These are phyloP conservation scores for Bothriochloa decipiens DNA, from an alignment of 176 grass and related monocot genomes.

Conservation along the genomic window DNA sequence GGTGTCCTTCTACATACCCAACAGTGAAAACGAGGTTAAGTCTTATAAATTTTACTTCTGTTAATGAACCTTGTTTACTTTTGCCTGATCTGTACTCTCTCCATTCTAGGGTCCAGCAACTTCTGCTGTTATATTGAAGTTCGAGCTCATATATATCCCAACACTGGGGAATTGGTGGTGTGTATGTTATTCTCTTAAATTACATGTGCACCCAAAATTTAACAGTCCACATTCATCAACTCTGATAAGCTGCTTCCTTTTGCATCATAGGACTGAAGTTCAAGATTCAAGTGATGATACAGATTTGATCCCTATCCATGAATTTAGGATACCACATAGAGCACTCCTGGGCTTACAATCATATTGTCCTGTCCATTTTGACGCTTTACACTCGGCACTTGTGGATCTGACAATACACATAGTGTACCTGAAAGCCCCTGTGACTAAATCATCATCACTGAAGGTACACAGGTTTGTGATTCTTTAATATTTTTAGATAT, in stretches of 20 bases:
- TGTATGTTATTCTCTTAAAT: background rate
- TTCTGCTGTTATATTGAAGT: constrained; percentile 83
- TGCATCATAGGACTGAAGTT: constrained; percentile 56
- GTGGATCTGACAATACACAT: constrained; percentile 89
- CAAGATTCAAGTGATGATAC: constrained; percentile 59
- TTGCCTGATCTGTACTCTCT: constrained; percentile 31
- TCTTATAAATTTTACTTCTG: constrained; percentile 24
- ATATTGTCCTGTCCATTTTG: constrained; percentile 95
- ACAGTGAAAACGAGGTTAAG: constrained; percentile 71
- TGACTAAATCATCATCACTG: constrained; percentile 52
- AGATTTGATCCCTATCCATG: constrained; percentile 67
- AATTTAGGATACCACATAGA: constrained; percentile 89
- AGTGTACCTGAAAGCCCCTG: constrained; percentile 75
- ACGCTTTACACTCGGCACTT: constrained; percentile 77
- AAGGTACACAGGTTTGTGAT: constrained; percentile 93
- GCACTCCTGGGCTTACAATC: constrained; percentile 85
- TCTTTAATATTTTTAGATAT: constrained; percentile 43
- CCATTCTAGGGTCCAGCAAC: constrained; percentile 66
- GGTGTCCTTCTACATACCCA: constrained; percentile 89
- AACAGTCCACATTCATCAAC: constrained; percentile 21
- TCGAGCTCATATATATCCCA: constrained; percentile 80
- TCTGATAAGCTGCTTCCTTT: constrained; percentile 34
- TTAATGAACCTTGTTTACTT: constrained; percentile 18
- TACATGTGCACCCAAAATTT: background rate
- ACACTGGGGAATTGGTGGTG: constrained; percentile 56